Evolutionary conservation across 2,329 filamentous ascomycete species (phyloP).

Genomic region (Diplodia mutila): DNA sequence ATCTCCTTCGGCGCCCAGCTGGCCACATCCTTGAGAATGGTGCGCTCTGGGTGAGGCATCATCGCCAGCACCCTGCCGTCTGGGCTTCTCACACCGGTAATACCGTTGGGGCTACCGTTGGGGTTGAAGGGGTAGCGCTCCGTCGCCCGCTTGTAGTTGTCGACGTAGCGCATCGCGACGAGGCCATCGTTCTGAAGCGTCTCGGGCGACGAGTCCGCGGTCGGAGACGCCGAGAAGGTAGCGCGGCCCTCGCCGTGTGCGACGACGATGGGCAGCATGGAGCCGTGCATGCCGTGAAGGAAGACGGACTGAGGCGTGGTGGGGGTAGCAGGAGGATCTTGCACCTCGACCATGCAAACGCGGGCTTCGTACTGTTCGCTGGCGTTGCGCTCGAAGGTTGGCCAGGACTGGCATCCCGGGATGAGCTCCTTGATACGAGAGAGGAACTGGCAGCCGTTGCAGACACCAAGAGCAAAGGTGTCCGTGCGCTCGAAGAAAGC

Average conservation of each 20-base stretch:
- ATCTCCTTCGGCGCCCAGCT: slow-evolving; percentile 72
- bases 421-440: slow-evolving; percentile 81
- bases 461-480: slow-evolving; percentile 91
- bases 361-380: slow-evolving; percentile 90
- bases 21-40: slow-evolving; percentile 75
- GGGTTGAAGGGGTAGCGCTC: slow-evolving; percentile 87
- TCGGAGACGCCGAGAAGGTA: slow-evolving; percentile 43
- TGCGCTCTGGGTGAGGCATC: slow-evolving; percentile 95
- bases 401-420: slow-evolving; percentile 81
- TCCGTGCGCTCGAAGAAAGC: slow-evolving; percentile 84
- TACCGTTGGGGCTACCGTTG: slow-evolving; percentile 80
- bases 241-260: slow-evolving; percentile 92
- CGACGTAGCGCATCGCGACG: slow-evolving; percentile 79
- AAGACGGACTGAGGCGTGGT: slow-evolving; percentile 69
- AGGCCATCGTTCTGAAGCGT: slow-evolving; percentile 67
- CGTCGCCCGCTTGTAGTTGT: slow-evolving; percentile 76
- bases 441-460: slow-evolving; percentile 97
- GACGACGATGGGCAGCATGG: slow-evolving; percentile 80
- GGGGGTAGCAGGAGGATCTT: slow-evolving; percentile 51
- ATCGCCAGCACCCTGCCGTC: slow-evolving; percentile 83
- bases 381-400: slow-evolving; percentile 80
- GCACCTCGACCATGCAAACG: slow-evolving; percentile 80
- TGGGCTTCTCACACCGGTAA: slow-evolving; percentile 75
- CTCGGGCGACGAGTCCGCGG: slow-evolving; percentile 46
- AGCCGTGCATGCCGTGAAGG: slow-evolving; percentile 84